These are phyloP conservation scores for Incumbomyces lentus DNA, from an alignment of 2,329 filamentous ascomycete species.

Conservation along the genomic window DNA sequence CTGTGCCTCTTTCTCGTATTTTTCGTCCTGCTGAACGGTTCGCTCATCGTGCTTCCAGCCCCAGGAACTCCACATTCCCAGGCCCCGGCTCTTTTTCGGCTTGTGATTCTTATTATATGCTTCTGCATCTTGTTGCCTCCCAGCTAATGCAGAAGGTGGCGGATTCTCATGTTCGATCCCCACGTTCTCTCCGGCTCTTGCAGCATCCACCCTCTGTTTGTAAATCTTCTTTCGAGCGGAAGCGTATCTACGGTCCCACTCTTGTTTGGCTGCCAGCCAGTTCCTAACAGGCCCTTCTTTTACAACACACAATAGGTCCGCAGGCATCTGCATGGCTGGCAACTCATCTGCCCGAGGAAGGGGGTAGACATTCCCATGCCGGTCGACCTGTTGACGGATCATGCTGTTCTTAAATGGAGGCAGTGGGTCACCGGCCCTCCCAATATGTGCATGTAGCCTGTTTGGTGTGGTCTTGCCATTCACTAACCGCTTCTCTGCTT, in stretches of 20 bases:
- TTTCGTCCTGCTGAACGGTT: conserved; percentile 42
- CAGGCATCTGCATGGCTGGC: conserved; percentile 53
- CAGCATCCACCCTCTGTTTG: conserved; percentile 61
- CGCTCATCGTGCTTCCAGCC: conserved; percentile 79
- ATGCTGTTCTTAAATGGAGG: conserved; percentile 74
- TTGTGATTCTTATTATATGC: conserved; percentile 30
- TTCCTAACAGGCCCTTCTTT: conserved; percentile 70
- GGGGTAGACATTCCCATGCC: conserved; percentile 62
- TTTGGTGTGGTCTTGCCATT: conserved; percentile 19
- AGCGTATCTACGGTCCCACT: conserved; percentile 65
- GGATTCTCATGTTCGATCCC: conserved; percentile 62
- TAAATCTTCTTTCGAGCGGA: conserved; percentile 61
- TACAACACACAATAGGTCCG: conserved; percentile 61
- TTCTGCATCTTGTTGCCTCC: conserved; percentile 41
- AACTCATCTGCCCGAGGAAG: conserved; percentile 57
- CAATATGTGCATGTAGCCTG: conserved; percentile 42
- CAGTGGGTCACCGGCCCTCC: conserved; percentile 75
- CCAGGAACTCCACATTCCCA: conserved; percentile 79
- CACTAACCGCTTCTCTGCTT: conserved; percentile 12
- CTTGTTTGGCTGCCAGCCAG: conserved; percentile 65
- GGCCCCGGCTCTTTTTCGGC: conserved; percentile 56
- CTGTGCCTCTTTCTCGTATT: conserved; percentile 2
- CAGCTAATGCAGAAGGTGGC: conserved; percentile 73
- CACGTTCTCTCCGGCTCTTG: conserved; percentile 56
- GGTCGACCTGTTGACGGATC: conserved; percentile 79